Conservation (phyloP, 2,329 filamentous ascomycete species). For the Thielaviopsis euricoi region DNA sequence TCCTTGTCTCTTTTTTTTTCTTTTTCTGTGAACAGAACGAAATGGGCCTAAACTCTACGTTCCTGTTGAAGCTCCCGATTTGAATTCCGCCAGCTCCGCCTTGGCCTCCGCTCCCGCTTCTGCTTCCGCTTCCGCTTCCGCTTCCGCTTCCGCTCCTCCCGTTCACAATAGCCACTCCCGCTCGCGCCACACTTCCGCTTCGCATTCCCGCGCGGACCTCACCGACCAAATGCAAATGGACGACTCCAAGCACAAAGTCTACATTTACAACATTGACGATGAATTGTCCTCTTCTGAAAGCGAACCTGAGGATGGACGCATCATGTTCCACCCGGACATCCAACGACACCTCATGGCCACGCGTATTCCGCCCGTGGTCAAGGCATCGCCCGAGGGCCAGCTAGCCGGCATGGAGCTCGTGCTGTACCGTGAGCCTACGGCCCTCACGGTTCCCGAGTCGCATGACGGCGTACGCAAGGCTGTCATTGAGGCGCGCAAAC, state of each 20-base stretch:
- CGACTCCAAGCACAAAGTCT: conserved; percentile 72
- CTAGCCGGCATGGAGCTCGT: conserved; percentile 56
- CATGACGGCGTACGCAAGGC: conserved; percentile 66
- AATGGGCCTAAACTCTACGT: conserved; percentile 49
- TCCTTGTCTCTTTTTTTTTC: not conserved
- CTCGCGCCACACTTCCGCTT: not conserved
- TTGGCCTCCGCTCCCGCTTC: conserved; percentile 7
- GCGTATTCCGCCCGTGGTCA: conserved; percentile 45
- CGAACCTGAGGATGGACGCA: conserved; percentile 35
- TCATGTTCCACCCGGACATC: conserved; percentile 74
- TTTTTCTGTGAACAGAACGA: conserved; percentile 30
- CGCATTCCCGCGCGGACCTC: conserved; percentile 12
- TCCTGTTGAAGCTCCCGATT: conserved; percentile 36
- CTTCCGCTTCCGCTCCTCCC: conserved; percentile 14
- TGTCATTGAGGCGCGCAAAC: conserved; percentile 61
- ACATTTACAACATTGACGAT: conserved; percentile 79
- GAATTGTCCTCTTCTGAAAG: conserved; percentile 53
- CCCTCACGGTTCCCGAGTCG: conserved; percentile 57
- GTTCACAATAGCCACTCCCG: conserved; percentile 10
- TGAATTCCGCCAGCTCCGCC: conserved; percentile 9
- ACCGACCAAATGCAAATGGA: conserved; percentile 60
- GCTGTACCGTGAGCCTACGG: conserved; percentile 65
- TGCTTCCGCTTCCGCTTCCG: conserved; percentile 14
- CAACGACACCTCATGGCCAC: conserved; percentile 61
- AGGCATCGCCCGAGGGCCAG: conserved; percentile 19